These are phyloP conservation scores for Colletotrichum spinosum DNA, from an alignment of 2,329 filamentous ascomycete genomes.

Conservation along the genomic window DNA sequence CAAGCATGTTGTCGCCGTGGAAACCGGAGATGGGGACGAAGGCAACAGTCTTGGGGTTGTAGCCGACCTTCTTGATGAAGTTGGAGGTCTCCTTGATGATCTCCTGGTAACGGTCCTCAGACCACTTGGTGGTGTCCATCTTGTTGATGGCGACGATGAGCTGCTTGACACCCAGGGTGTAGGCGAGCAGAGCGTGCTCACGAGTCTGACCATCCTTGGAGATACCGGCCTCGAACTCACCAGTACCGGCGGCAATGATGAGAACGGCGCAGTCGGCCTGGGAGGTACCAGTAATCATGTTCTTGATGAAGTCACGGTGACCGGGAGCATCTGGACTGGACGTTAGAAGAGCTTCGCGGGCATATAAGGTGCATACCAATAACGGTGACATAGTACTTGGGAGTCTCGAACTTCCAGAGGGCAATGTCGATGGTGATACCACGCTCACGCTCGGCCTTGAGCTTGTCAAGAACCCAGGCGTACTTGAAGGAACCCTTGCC, in stretches of 20 bases:
- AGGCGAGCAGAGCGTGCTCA: conserved; percentile 99
- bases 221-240: conserved; percentile 99
- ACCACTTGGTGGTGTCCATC: conserved; percentile 99
- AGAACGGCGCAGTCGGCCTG: conserved; percentile 99
- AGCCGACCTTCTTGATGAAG: conserved; percentile 99
- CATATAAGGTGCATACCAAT: conserved; percentile 73
- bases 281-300: conserved; percentile 99
- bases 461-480: conserved; percentile 96
- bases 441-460: conserved; percentile 99
- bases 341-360: conserved; percentile 3
- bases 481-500: conserved; percentile 99
- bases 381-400: conserved; percentile 97
- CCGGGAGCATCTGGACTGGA: conserved; percentile 83
- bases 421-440: conserved; percentile 99
- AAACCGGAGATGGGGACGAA: conserved; percentile 99
- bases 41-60: conserved; percentile 98
- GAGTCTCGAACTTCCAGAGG: conserved; percentile 99
- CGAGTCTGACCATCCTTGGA: conserved; percentile 99
- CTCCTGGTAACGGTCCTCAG: conserved; percentile 94
- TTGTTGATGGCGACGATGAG: conserved; percentile 99
- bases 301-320: conserved; percentile 99
- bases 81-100: conserved; percentile 99
- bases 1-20: conserved; percentile 99
- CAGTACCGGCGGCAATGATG: conserved; percentile 99
- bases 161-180: conserved; percentile 99